Evolutionary conservation across 2,329 filamentous ascomycete species (phyloP).

Genomic region (Trichoderma sp.): DNA sequence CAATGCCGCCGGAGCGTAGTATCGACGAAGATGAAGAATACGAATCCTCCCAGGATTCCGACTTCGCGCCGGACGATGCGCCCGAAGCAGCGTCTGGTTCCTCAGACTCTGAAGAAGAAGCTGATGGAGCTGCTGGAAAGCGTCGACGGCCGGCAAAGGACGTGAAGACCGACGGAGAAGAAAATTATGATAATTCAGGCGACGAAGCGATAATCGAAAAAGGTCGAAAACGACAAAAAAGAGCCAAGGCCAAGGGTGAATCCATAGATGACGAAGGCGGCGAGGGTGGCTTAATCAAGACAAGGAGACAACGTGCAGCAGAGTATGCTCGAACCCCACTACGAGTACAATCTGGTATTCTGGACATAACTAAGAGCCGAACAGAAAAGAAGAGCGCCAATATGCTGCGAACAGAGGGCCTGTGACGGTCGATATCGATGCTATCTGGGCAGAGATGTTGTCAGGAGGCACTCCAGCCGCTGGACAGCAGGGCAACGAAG

Average conservation of each 20-base stretch:
- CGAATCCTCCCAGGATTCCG: conserved; percentile 69
- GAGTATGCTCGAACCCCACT: conserved; percentile 46
- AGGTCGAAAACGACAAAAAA: conserved; percentile 53
- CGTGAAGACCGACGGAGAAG: conserved; percentile 37
- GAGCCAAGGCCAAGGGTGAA: conserved; percentile 39
- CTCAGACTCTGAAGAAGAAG: conserved; percentile 49
- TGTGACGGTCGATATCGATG: conserved; percentile 69
- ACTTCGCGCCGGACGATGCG: conserved; percentile 62
- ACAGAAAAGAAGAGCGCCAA: conserved; percentile 56
- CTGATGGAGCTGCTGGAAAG: conserved; percentile 29
- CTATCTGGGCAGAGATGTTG: conserved; percentile 66
- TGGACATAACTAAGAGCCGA: not conserved
- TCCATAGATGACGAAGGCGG: conserved; percentile 52
- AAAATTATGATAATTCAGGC: conserved; percentile 65
- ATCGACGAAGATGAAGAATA: conserved; percentile 56
- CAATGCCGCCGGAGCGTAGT: conserved; percentile 43
- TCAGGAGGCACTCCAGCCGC: conserved; percentile 33
- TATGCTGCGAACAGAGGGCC: conserved; percentile 52
- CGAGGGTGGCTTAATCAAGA: conserved; percentile 67
- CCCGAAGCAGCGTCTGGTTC: conserved; percentile 47
- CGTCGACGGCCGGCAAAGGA: conserved; percentile 24
- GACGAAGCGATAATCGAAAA: conserved; percentile 67
- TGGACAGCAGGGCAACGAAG: conserved; percentile 1
- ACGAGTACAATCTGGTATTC: not conserved
- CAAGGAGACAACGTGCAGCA: conserved; percentile 63